A percentile compares a stretch with the other conserved stretches of the same genome.
phyloP scores from a whole-genome alignment of 139 green algal genomes.

The Chlorella sp. region DNA sequence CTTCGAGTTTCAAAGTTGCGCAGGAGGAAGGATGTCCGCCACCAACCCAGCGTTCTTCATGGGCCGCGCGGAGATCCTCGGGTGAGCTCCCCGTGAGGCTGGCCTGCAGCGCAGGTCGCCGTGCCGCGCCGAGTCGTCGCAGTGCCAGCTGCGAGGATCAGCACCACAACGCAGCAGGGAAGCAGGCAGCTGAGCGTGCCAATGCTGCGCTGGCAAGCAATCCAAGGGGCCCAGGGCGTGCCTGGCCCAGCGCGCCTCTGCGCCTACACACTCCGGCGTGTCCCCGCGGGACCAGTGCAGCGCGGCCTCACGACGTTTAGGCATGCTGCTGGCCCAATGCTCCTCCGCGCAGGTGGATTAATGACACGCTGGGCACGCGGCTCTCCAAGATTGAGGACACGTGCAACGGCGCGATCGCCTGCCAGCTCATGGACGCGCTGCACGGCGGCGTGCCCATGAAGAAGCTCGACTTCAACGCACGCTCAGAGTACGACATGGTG shows the following conservation, averaged over 20 bases:
- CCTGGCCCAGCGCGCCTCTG: too few species aligned
- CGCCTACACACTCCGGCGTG: too few species aligned
- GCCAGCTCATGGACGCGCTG: conserved; percentile 87
- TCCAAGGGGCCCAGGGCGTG: too few species aligned
- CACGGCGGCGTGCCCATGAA: conserved; percentile 78
- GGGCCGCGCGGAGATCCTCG: conserved; percentile 2
- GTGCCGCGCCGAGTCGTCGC: too few species aligned
- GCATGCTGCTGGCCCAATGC: too few species aligned
- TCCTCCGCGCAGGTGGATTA: conserved; percentile 73
- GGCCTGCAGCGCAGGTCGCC: too few species aligned
- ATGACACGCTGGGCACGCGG: conserved; percentile 70
- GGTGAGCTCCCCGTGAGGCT: neutral
- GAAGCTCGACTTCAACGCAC: conserved; percentile 97
- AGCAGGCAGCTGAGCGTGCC: neutral
- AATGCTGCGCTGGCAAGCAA: too few species aligned
- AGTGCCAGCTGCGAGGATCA: too few species aligned
- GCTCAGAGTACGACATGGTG: conserved; percentile 84
- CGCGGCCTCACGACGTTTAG: too few species aligned
- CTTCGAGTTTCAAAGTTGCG: too few species aligned
- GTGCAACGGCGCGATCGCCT: conserved; percentile 53
- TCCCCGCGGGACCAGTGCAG: too few species aligned
- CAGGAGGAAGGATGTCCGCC: conserved; percentile 3
- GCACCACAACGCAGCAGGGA: neutral
- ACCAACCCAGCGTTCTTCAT: conserved; percentile 7
- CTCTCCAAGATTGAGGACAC: conserved; percentile 86